phyloP scores from a whole-genome alignment of 768 basidiomycete species.

The Tulasnella calospora region DNA sequence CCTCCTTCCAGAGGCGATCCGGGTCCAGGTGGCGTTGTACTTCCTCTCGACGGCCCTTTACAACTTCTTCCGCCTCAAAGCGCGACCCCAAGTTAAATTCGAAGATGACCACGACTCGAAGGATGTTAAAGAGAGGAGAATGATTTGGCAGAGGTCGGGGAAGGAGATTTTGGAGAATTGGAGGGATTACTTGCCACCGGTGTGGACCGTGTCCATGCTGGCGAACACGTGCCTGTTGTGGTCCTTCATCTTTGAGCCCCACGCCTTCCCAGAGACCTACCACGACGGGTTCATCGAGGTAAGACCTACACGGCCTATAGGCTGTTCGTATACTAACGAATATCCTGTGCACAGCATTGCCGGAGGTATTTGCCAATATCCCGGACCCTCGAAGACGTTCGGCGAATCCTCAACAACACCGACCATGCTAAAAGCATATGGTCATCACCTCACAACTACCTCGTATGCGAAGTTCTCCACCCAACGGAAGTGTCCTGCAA shows the following conservation, averaged over 20 bases:
- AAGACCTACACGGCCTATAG: not conserved
- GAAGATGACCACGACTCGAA: not conserved
- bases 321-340: not conserved
- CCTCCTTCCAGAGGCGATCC: slow-evolving; percentile 14
- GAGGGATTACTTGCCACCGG: slow-evolving; percentile 25
- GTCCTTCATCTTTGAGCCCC: slow-evolving; percentile 20
- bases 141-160: not conserved
- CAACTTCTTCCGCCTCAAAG: slow-evolving; percentile 16
- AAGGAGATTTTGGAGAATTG: slow-evolving; percentile 11
- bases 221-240: slow-evolving; percentile 27
- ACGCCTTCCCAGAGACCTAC: slow-evolving; percentile 23
- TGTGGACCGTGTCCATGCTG: slow-evolving; percentile 10
- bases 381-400: slow-evolving; percentile 3
- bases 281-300: slow-evolving; percentile 16
- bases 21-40: slow-evolving; percentile 25
- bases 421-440: not conserved
- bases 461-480: slow-evolving; percentile 19
- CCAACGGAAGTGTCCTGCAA: slow-evolving; percentile 24
- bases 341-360: slow-evolving; percentile 15
- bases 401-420: slow-evolving; percentile 4
- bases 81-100: not conserved
- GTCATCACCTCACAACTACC: slow-evolving; percentile 7
- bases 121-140: not conserved
- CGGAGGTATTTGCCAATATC: slow-evolving; percentile 18
- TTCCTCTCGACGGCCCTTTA: slow-evolving; percentile 14